Evolutionary conservation across 257 asterid species (phyloP).

Genomic region (Marsdenia floribunda): DNA sequence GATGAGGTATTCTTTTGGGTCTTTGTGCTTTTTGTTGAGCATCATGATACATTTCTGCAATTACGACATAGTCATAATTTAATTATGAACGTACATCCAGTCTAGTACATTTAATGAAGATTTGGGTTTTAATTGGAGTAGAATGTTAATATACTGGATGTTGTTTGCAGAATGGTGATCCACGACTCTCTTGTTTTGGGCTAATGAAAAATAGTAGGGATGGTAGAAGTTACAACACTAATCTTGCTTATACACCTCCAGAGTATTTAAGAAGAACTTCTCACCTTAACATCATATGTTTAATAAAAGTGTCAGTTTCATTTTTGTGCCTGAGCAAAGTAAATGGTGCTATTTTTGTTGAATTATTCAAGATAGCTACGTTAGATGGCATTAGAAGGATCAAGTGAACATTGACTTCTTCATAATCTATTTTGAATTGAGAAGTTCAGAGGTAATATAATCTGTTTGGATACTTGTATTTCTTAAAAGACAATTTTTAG

Average conservation of each 20-base stretch:
- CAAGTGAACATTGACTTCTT: background rate
- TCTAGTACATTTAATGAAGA: background rate
- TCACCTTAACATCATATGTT: background rate
- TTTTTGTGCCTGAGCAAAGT: background rate
- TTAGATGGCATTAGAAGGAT: background rate
- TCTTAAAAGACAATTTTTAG: background rate
- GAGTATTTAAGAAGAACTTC: constrained; percentile 46
- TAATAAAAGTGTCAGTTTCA: background rate
- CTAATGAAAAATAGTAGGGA: constrained; percentile 72
- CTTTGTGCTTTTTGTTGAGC: background rate
- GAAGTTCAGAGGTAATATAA: background rate
- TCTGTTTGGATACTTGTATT: background rate
- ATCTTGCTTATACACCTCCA: constrained; percentile 75
- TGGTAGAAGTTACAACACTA: constrained; percentile 79
- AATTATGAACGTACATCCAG: background rate
- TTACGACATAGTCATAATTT: background rate
- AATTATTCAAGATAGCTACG: background rate
- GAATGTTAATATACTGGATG: background rate
- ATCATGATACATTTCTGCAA: background rate
- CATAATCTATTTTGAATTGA: background rate
- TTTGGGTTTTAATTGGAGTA: background rate
- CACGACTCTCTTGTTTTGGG: constrained; percentile 73
- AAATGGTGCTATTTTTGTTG: background rate
- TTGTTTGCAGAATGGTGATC: constrained; percentile 62
- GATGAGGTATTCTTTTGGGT: constrained; percentile 42